phyloP scores from a whole-genome alignment of 1,284 basidiomycete species.

The Lentinus polychrous region DNA sequence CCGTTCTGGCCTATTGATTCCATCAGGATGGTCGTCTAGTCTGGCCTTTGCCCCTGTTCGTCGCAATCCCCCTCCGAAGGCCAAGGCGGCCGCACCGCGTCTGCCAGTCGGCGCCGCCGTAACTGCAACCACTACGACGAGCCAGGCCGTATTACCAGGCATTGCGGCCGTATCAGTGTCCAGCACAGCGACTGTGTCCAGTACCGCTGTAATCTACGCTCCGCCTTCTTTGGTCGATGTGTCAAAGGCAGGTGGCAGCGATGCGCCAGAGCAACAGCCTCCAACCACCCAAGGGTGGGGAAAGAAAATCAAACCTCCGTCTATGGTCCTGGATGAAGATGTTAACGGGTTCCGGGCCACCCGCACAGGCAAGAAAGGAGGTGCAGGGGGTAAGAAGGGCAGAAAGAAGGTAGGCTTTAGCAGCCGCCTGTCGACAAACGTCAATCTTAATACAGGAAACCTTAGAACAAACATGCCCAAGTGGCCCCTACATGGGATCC shows the following conservation, averaged over 20 bases:
- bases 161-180: slow-evolving; percentile 18
- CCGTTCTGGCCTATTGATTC: slow-evolving; percentile 8
- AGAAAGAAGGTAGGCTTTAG: slow-evolving; percentile 41
- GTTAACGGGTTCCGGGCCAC: slow-evolving; percentile 72
- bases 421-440: neutral
- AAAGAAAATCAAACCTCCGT: slow-evolving; percentile 82
- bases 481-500: slow-evolving; percentile 64
- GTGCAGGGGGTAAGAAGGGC: slow-evolving; percentile 41
- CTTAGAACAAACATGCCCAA: slow-evolving; percentile 55
- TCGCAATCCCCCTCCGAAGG: slow-evolving; percentile 43
- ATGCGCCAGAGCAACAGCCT: slow-evolving; percentile 24
- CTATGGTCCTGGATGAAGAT: slow-evolving; percentile 81
- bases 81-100: slow-evolving; percentile 42
- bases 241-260: slow-evolving; percentile 20
- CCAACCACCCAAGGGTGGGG: slow-evolving; percentile 50
- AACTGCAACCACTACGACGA: slow-evolving; percentile 22
- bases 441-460: neutral
- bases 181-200: slow-evolving; percentile 38
- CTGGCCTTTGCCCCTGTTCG: slow-evolving; percentile 79
- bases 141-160: slow-evolving; percentile 3
- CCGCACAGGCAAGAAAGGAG: slow-evolving; percentile 42
- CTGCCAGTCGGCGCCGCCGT: slow-evolving; percentile 60
- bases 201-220: slow-evolving; percentile 68
- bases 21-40: slow-evolving; percentile 76
- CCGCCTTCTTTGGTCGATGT: slow-evolving; percentile 51